A percentile compares a stretch with the other conserved stretches of the same genome.
Conservation (phyloP, 495 filamentous ascomycete genomes). For the Tuber borchii region DNA sequence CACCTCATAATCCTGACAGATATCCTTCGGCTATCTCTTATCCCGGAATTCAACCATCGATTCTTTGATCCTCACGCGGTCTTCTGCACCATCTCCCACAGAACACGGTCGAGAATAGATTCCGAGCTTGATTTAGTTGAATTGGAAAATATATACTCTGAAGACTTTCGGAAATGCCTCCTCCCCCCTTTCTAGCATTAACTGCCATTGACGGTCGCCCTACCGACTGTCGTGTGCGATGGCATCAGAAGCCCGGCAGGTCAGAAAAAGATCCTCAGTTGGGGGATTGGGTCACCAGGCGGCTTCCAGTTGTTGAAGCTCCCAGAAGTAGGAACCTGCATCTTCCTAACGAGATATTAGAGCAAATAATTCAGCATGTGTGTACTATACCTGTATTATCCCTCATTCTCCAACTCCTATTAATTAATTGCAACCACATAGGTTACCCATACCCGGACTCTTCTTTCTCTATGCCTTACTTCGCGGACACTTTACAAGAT, state of each 20-base stretch:
- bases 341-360: background rate
- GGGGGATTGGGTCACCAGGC: conserved; percentile 1
- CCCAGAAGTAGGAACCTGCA: background rate
- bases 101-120: background rate
- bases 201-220: background rate
- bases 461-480: background rate
- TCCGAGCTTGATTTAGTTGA: background rate
- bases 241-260: background rate
- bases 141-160: background rate
- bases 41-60: background rate
- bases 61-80: background rate
- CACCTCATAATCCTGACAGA: background rate
- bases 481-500: background rate
- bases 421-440: background rate
- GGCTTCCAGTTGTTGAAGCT: background rate
- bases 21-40: background rate
- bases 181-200: conserved; percentile 2
- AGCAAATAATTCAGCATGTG: background rate
- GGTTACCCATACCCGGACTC: conserved; percentile 2
- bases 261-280: conserved; percentile 2
- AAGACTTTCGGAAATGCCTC: conserved; percentile 1
- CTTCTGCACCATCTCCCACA: background rate
- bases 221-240: background rate
- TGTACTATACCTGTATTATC: background rate
- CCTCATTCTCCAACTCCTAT: background rate